Percentiles rank a stretch among this genome's conserved stretches.
Evolutionary conservation across 257 asterid genomes (phyloP).

Genomic region (Ilex aquifolium): DNA sequence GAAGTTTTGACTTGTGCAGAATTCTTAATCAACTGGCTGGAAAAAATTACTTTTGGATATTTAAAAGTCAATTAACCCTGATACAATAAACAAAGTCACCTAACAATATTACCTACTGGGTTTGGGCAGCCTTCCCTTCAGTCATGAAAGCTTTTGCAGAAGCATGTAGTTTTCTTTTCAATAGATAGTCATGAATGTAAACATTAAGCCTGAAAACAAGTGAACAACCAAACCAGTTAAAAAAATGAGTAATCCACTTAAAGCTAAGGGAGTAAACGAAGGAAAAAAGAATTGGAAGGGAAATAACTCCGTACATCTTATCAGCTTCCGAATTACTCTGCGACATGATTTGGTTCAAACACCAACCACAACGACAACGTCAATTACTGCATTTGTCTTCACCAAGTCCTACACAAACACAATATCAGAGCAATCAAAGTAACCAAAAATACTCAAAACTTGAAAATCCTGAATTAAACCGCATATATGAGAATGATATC

Average conservation of each 20-base stretch:
- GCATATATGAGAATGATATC: not conserved
- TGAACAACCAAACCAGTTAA: not conserved
- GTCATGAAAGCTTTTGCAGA: constrained; percentile 99
- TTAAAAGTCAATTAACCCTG: not conserved
- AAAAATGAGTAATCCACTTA: not conserved
- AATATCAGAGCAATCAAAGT: constrained; percentile 12
- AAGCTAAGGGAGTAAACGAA: not conserved
- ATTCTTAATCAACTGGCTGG: not conserved
- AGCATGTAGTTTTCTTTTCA: constrained; percentile 80
- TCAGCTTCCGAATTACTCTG: constrained; percentile 99
- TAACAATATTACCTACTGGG: constrained; percentile 70
- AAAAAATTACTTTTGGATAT: not conserved
- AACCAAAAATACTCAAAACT: not conserved
- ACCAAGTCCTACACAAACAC: constrained; percentile 27
- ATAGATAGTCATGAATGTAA: constrained; percentile 89
- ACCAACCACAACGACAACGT: constrained; percentile 14
- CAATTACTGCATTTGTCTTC: constrained; percentile 15
- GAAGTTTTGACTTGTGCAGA: too few species aligned
- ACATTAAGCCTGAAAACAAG: constrained; percentile 85
- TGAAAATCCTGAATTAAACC: not conserved
- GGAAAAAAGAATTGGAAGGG: not conserved
- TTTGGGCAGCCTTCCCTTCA: constrained; percentile 96
- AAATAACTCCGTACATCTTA: constrained; percentile 55
- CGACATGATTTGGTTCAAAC: constrained; percentile 50
- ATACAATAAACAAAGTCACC: not conserved